phyloP scores from a whole-genome alignment of 1,284 basidiomycete genomes.

The Albatrellus sp. region DNA sequence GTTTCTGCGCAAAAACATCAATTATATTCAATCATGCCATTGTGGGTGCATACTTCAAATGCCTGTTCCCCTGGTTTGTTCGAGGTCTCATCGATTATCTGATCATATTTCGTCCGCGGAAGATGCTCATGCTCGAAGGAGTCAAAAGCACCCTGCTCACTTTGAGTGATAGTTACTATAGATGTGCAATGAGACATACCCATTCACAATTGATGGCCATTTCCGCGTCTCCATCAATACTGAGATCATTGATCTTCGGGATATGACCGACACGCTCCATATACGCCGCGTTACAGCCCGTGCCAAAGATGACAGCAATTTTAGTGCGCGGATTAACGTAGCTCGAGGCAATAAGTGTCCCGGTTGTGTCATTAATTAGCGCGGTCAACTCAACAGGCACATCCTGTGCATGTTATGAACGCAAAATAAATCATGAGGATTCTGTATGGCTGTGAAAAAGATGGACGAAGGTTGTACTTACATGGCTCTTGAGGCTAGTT shows the following conservation, averaged over 20 bases:
- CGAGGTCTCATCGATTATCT: constrained; percentile 83
- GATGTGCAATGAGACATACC: constrained; percentile 30
- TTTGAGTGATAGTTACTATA: not conserved
- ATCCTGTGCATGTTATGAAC: constrained; percentile 24
- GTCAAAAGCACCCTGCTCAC: constrained; percentile 84
- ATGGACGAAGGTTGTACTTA: constrained; percentile 20
- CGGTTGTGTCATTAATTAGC: constrained; percentile 94
- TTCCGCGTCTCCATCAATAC: constrained; percentile 54
- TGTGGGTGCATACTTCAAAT: constrained; percentile 48
- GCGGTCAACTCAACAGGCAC: constrained; percentile 74
- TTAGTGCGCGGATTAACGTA: constrained; percentile 88
- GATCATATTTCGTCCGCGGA: constrained; percentile 90
- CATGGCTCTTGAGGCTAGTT: constrained; percentile 65
- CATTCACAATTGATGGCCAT: constrained; percentile 99
- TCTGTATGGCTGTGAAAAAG: not conserved
- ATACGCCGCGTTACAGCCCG: constrained; percentile 96
- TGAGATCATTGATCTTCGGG: constrained; percentile 68
- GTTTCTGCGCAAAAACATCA: constrained; percentile 50
- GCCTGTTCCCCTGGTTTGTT: constrained; percentile 97
- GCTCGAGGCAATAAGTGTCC: constrained; percentile 92
- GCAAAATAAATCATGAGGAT: no score
- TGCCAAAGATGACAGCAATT: constrained; percentile 96
- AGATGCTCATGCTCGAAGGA: constrained; percentile 92
- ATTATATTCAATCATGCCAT: not conserved
- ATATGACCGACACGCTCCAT: constrained; percentile 79